Evolutionary conservation across 2,329 filamentous ascomycete species (phyloP).

Genomic region (Ascochyta fabae): DNA sequence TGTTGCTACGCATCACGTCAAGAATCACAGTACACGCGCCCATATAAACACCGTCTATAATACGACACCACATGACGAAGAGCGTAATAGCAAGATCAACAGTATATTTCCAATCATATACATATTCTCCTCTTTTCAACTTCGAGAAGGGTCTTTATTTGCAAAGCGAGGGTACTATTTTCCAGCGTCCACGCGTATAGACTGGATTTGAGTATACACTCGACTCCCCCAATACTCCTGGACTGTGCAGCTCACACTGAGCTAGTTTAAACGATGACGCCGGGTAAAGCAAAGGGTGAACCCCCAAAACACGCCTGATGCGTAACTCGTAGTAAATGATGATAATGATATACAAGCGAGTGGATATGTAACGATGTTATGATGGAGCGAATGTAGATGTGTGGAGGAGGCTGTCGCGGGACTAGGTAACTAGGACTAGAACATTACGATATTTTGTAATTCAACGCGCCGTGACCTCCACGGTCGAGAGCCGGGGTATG

Average conservation of each 20-base stretch:
- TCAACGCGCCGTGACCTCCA: conserved; percentile 35
- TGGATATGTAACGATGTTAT: conserved; percentile 5
- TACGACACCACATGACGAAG: no score
- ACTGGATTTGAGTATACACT: not conserved
- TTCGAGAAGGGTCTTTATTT: not conserved
- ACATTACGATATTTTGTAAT: conserved; percentile 38
- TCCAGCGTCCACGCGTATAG: not conserved
- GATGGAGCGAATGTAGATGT: conserved; percentile 9
- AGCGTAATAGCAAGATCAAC: not conserved
- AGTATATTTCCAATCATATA: conserved; percentile 1
- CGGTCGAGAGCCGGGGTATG: conserved; percentile 7
- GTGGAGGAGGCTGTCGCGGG: conserved; percentile 28
- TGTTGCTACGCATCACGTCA: no score
- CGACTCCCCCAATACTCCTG: no score
- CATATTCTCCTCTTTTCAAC: not conserved
- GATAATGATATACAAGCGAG: conserved; percentile 8
- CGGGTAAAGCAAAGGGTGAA: no score
- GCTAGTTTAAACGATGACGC: not conserved
- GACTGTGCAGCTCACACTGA: no score
- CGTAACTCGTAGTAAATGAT: not conserved
- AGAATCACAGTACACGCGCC: no score
- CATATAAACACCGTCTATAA: no score
- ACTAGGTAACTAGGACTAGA: conserved; percentile 41
- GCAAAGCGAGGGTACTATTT: conserved; percentile 1
- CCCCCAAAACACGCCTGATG: not conserved